Evolutionary conservation across 805 yeast genomes (phyloP).

Genomic region (Suhomyces vadensis): DNA sequence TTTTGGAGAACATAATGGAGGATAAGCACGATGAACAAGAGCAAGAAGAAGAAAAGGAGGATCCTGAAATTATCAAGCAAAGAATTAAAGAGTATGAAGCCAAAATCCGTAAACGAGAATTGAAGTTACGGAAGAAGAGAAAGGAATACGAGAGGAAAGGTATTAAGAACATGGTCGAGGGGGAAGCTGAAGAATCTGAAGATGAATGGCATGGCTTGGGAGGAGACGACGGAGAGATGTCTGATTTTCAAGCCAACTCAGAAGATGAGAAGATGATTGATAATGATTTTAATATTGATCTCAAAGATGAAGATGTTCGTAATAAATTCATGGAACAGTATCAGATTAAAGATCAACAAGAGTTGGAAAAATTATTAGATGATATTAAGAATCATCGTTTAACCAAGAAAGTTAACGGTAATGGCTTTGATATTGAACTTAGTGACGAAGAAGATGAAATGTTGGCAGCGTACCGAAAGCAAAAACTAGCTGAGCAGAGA

Average conservation of each 20-base stretch:
- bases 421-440: slow-evolving; percentile 59
- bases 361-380: slow-evolving; percentile 64
- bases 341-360: slow-evolving; percentile 58
- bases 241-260: slow-evolving; percentile 58
- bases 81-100: slow-evolving; percentile 41
- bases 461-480: slow-evolving; percentile 46
- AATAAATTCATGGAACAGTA: slow-evolving; percentile 59
- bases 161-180: slow-evolving; percentile 61
- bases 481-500: slow-evolving; percentile 47
- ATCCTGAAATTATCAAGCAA: slow-evolving; percentile 24
- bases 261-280: slow-evolving; percentile 81
- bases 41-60: slow-evolving; percentile 25
- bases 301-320: slow-evolving; percentile 60
- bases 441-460: slow-evolving; percentile 76
- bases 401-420: slow-evolving; percentile 54
- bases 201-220: slow-evolving; percentile 87
- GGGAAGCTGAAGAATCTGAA: slow-evolving; percentile 86
- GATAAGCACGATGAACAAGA: slow-evolving; percentile 23
- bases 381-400: slow-evolving; percentile 75
- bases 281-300: slow-evolving; percentile 58
- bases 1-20: slow-evolving; percentile 11
- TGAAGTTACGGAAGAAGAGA: slow-evolving; percentile 33
- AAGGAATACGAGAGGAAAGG: slow-evolving; percentile 62
- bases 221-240: slow-evolving; percentile 63
- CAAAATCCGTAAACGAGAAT: slow-evolving; percentile 36